Conservation (phyloP, 306 rosid genomes). For the Prunus armeniaca region DNA sequence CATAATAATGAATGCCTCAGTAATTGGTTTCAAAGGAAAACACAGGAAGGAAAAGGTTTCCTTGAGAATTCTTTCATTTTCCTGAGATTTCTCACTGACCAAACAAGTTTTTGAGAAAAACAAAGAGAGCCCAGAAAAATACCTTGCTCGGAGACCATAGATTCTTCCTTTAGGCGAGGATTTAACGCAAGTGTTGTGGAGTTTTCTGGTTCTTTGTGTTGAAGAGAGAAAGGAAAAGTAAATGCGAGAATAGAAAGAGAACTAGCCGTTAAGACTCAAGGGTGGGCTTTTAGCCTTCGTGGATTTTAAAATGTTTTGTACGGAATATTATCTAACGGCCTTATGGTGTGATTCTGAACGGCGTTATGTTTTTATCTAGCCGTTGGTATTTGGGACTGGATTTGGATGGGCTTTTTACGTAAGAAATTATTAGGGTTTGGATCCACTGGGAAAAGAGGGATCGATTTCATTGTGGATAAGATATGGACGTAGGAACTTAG, state of each 20-base stretch:
- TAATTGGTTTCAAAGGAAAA: background rate
- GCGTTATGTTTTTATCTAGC: slow-evolving; percentile 18
- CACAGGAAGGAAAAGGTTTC: background rate
- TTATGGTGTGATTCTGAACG: background rate
- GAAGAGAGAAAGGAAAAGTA: slow-evolving; percentile 16
- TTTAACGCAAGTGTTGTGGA: slow-evolving; percentile 9
- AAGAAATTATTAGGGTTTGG: background rate
- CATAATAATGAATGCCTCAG: background rate
- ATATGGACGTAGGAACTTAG: background rate
- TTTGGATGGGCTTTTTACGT: background rate
- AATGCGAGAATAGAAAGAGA: slow-evolving; percentile 18
- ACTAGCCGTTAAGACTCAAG: slow-evolving; percentile 37
- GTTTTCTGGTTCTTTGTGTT: slow-evolving; percentile 19
- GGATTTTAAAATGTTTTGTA: slow-evolving; percentile 18
- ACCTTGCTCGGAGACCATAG: slow-evolving; percentile 36
- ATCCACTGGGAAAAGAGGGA: background rate
- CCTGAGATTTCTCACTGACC: slow-evolving; percentile 3
- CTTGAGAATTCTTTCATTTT: background rate
- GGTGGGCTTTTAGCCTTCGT: background rate
- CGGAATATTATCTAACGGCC: too few relatives aligned
- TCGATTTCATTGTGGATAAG: background rate
- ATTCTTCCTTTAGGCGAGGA: slow-evolving; percentile 24
- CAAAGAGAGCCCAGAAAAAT: slow-evolving; percentile 26
- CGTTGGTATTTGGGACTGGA: background rate
- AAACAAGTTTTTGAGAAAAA: slow-evolving; percentile 14